These are phyloP conservation scores for Aureobasidium sp. DNA, from an alignment of 2,329 filamentous ascomycete genomes.

Conservation along the genomic window DNA sequence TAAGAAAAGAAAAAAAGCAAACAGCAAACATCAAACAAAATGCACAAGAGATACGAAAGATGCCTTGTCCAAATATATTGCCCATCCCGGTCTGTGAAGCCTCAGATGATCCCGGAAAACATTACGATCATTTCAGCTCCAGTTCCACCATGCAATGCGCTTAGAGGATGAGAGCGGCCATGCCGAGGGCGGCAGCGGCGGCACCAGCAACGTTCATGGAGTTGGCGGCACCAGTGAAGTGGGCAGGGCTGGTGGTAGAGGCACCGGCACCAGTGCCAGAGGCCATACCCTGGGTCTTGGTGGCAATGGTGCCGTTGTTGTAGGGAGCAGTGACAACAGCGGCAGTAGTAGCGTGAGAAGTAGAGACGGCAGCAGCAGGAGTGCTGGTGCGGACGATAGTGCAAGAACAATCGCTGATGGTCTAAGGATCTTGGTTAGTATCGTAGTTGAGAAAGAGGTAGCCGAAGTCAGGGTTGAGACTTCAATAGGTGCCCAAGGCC, in stretches of 20 bases:
- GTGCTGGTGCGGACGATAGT: conserved; percentile 43
- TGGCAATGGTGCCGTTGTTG: conserved; percentile 17
- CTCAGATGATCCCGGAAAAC: not conserved
- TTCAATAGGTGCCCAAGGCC: not conserved
- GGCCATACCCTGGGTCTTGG: not conserved
- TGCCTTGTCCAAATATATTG: not conserved
- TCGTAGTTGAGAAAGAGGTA: not conserved
- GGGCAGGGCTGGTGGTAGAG: conserved; percentile 26
- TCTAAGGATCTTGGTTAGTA: not conserved
- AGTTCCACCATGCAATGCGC: not conserved
- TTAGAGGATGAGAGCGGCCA: conserved; percentile 32
- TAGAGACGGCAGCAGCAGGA: conserved; percentile 40
- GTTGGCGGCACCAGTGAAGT: conserved; percentile 45
- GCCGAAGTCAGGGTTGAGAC: not conserved
- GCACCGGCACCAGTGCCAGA: conserved; percentile 10
- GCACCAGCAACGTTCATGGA: conserved; percentile 45
- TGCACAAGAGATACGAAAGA: conserved; percentile 1
- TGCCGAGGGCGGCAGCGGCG: conserved; percentile 47
- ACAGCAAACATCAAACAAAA: not conserved
- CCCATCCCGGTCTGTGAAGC: not conserved
- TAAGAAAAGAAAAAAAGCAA: not conserved
- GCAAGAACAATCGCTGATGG: conserved; percentile 22
- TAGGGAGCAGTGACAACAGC: conserved; percentile 15
- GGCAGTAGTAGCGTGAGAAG: conserved; percentile 12
- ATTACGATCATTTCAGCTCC: not conserved